These are phyloP conservation scores for Cladosporium sp. DNA, from an alignment of 2,329 filamentous ascomycete species.

Conservation along the genomic window DNA sequence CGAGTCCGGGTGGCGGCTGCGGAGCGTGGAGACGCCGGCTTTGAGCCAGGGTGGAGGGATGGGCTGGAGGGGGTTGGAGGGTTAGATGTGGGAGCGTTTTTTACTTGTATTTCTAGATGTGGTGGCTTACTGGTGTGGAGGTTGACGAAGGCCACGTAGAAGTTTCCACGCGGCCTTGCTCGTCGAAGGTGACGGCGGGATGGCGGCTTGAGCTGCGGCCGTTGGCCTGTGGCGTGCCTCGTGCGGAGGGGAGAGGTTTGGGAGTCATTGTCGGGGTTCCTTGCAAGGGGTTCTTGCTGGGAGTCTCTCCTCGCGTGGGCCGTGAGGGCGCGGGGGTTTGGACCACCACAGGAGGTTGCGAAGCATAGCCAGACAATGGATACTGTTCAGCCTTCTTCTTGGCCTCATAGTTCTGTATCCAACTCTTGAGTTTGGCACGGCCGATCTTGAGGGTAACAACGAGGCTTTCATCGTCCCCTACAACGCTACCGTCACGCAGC, in stretches of 20 bases:
- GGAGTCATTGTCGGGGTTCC: constrained; percentile 26
- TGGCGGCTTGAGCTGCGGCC: constrained; percentile 17
- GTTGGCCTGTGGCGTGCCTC: constrained; percentile 27
- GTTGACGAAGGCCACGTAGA: constrained; percentile 55
- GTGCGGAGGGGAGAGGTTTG: constrained; percentile 20
- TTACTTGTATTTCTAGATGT: too few species aligned
- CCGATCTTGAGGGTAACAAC: constrained; percentile 71
- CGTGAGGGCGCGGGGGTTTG: neutral
- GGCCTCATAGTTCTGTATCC: constrained; percentile 41
- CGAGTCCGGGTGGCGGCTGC: constrained; percentile 68
- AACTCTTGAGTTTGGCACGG: constrained; percentile 65
- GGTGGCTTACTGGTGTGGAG: constrained; percentile 57
- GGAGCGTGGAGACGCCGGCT: constrained; percentile 66
- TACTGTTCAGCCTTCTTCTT: constrained; percentile 30
- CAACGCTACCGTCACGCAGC: constrained; percentile 71
- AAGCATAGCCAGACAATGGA: constrained; percentile 32
- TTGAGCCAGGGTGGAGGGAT: constrained; percentile 82
- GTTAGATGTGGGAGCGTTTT: too few species aligned
- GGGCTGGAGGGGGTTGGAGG: constrained; percentile 51
- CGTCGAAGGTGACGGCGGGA: constrained; percentile 24
- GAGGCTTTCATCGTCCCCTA: constrained; percentile 64
- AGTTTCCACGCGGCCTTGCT: constrained; percentile 61
- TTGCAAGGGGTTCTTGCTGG: constrained; percentile 19
- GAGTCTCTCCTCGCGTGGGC: constrained; percentile 10
- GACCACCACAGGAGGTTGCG: constrained; percentile 20